phyloP scores from a whole-genome alignment of 345 rosid genomes.

The Draba incana region DNA sequence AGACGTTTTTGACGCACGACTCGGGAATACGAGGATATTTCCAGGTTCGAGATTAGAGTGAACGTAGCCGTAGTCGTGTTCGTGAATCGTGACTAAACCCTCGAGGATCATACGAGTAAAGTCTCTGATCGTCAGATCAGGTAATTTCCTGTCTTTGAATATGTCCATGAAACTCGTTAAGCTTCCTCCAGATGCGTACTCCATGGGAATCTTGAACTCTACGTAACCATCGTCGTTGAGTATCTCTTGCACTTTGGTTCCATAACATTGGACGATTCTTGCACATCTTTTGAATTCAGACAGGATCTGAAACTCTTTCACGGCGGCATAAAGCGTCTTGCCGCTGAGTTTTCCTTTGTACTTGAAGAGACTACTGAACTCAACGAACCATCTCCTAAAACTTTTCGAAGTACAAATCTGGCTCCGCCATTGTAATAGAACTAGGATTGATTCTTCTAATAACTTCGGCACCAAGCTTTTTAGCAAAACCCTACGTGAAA shows the following conservation, averaged over 20 bases:
- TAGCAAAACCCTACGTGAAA: background rate
- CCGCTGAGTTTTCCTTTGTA: constrained; percentile 7
- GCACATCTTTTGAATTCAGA: constrained; percentile 34
- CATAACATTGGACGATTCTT: constrained; percentile 44
- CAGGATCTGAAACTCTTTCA: constrained; percentile 51
- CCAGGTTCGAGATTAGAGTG: constrained; percentile 53
- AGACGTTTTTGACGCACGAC: background rate
- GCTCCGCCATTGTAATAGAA: background rate
- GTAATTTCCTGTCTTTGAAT: constrained; percentile 35
- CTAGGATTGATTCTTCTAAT: background rate
- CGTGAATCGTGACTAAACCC: constrained; percentile 45
- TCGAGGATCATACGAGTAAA: constrained; percentile 44
- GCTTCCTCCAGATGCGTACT: constrained; percentile 53
- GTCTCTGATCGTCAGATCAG: constrained; percentile 40
- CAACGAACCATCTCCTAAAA: background rate
- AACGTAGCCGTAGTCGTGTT: constrained; percentile 42
- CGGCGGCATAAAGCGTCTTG: constrained; percentile 25
- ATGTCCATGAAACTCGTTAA: constrained; percentile 30
- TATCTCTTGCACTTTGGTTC: constrained; percentile 36
- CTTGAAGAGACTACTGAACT: constrained; percentile 19
- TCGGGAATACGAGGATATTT: constrained; percentile 40
- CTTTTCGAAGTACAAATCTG: background rate
- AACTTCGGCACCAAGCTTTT: background rate
- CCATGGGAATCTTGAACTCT: constrained; percentile 45
- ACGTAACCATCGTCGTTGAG: constrained; percentile 11